phyloP scores from a whole-genome alignment of 345 rosid genomes.

The Bruguiera gymnorhiza region DNA sequence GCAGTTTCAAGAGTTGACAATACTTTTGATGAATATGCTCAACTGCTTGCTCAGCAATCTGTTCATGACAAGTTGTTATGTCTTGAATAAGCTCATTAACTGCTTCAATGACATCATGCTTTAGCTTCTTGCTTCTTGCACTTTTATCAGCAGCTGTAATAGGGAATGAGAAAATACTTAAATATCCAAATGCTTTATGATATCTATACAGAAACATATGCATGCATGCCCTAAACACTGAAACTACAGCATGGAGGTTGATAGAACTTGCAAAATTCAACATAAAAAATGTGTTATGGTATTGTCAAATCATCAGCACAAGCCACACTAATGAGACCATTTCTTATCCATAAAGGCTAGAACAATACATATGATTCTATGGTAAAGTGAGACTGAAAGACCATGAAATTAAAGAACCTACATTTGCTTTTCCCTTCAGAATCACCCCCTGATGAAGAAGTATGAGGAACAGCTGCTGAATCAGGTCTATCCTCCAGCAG shows the following conservation, averaged over 20 bases:
- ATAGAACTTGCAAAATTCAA: no score
- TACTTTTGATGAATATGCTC: constrained; percentile 99
- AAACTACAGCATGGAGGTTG: no score
- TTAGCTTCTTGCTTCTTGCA: constrained; percentile 78
- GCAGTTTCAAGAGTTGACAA: constrained; percentile 8
- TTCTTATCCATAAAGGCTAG: no score
- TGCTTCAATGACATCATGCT: constrained; percentile 97
- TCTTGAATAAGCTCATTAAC: constrained; percentile 92
- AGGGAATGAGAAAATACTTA: constrained; percentile 26
- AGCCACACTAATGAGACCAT: no score
- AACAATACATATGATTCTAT: constrained; percentile 3
- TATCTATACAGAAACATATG: neutral
- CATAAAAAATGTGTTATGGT: no score
- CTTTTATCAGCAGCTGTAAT: constrained; percentile 87
- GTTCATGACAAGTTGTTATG: constrained; percentile 86
- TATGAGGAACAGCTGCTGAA: constrained; percentile 56
- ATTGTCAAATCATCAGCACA: no score
- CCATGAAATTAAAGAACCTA: constrained; percentile 19
- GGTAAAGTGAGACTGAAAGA: constrained; percentile 15
- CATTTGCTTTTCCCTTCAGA: constrained; percentile 97
- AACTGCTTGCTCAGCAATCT: constrained; percentile 97
- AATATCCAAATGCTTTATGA: constrained; percentile 3
- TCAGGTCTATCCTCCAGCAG: constrained; percentile 81
- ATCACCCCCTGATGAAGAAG: constrained; percentile 96
- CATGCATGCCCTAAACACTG: no score